Conservation (phyloP, 2,329 filamentous ascomycete genomes). For the Onygena corvina region DNA sequence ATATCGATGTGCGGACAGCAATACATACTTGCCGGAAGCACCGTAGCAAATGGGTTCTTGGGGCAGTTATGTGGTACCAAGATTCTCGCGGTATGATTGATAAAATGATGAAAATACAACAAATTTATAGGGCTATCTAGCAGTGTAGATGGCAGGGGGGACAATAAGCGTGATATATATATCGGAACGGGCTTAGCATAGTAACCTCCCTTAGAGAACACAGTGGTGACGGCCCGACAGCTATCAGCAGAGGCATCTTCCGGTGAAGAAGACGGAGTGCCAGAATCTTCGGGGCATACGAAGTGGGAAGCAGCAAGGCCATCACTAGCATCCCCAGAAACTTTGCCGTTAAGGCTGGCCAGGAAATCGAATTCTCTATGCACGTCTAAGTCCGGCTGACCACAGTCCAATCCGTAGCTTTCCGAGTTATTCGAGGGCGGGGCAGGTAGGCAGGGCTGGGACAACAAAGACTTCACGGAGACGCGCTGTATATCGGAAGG, state of each 20-base stretch:
- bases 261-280: background rate
- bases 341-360: slow-evolving; percentile 39
- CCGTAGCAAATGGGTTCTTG: slow-evolving; percentile 48
- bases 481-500: slow-evolving; percentile 42
- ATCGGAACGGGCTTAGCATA: slow-evolving; percentile 59
- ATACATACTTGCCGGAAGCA: slow-evolving; percentile 49
- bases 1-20: slow-evolving; percentile 19
- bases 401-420: slow-evolving; percentile 58
- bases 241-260: background rate
- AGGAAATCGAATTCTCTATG: slow-evolving; percentile 57
- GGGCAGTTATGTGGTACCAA: slow-evolving; percentile 51
- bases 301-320: too few species aligned
- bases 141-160: slow-evolving; percentile 45
- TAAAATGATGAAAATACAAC: slow-evolving; percentile 60
- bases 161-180: slow-evolving; percentile 46
- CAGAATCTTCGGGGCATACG: background rate
- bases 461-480: slow-evolving; percentile 55
- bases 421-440: slow-evolving; percentile 19
- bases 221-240: slow-evolving; percentile 33
- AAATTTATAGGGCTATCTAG: slow-evolving; percentile 68
- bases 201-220: slow-evolving; percentile 52
- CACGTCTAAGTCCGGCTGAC: slow-evolving; percentile 56
- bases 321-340: background rate
- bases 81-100: slow-evolving; percentile 67
- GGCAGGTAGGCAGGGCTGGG: slow-evolving; percentile 29